Percentiles rank a stretch among this genome's conserved stretches.
Evolutionary conservation across 371 early-diverging fungal species (phyloP).

Genomic region (Mucor ambiguus): DNA sequence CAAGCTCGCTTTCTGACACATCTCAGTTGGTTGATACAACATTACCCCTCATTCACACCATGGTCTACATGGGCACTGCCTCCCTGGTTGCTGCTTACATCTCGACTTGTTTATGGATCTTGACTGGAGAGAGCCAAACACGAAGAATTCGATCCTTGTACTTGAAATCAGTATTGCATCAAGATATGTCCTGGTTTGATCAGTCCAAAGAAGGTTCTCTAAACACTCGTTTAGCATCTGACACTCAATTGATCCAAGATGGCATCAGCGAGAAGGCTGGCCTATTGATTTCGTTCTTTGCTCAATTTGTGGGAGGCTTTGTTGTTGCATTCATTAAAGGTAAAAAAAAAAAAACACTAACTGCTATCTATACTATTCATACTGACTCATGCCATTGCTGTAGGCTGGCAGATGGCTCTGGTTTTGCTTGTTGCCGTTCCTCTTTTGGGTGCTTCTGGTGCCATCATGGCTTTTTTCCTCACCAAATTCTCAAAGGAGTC

Average conservation of each 20-base stretch:
- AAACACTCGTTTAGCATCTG: constrained; percentile 71
- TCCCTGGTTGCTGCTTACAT: constrained; percentile 32
- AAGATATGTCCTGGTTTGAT: constrained; percentile 91
- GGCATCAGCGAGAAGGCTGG: constrained; percentile 87
- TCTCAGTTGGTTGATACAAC: constrained; percentile 11
- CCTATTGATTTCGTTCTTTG: constrained; percentile 60
- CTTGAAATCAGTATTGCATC: constrained; percentile 73
- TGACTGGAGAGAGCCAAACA: constrained; percentile 37
- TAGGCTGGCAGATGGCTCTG: constrained; percentile 8
- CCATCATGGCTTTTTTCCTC: constrained; percentile 70
- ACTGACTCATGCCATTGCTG: neutral
- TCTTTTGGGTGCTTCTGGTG: constrained; percentile 46
- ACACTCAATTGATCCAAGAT: constrained; percentile 78
- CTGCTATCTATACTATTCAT: constrained; percentile 25
- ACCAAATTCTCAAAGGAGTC: constrained; percentile 43
- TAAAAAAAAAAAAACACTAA: constrained; percentile 45
- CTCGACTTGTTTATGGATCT: constrained; percentile 39
- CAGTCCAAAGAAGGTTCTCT: constrained; percentile 60
- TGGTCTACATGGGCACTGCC: constrained; percentile 41
- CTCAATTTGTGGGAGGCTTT: constrained; percentile 29
- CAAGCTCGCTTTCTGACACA: neutral
- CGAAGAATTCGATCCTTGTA: constrained; percentile 51
- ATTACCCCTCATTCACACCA: constrained; percentile 29
- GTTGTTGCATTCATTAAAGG: constrained; percentile 64
- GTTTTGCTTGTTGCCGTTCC: constrained; percentile 77